phyloP scores from a whole-genome alignment of 2,329 filamentous ascomycete genomes.

The Ophiostoma piceae region DNA sequence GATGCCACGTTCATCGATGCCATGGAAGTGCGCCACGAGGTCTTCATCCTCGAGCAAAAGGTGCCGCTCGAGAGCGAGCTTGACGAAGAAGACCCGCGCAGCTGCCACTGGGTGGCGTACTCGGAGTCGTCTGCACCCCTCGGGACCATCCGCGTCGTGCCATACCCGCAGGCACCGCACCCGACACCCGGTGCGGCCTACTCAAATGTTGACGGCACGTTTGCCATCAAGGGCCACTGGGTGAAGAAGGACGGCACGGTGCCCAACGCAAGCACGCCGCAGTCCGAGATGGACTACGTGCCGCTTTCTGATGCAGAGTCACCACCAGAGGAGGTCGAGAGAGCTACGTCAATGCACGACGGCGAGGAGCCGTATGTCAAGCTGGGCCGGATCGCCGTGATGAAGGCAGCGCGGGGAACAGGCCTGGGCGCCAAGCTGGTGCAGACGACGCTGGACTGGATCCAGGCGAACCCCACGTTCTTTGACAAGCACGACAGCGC shows the following conservation, averaged over 20 bases:
- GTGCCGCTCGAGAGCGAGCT: constrained; percentile 64
- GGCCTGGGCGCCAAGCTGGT: constrained; percentile 63
- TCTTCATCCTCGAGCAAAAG: constrained; percentile 57
- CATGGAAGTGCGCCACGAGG: constrained; percentile 56
- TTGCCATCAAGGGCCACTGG: constrained; percentile 30
- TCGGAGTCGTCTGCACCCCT: constrained; percentile 46
- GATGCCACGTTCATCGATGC: constrained; percentile 57
- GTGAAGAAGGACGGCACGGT: constrained; percentile 29
- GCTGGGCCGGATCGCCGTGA: constrained; percentile 69
- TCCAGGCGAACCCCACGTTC: constrained; percentile 52
- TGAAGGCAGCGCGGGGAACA: constrained; percentile 58
- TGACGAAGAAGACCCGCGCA: constrained; percentile 72
- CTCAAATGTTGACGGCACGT: constrained; percentile 37
- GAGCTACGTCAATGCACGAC: constrained; percentile 50
- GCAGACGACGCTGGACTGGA: constrained; percentile 62
- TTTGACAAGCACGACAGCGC: constrained; percentile 47
- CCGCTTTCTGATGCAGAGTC: constrained; percentile 23
- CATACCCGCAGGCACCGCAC: constrained; percentile 69
- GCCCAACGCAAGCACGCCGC: constrained; percentile 22
- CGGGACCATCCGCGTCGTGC: constrained; percentile 73
- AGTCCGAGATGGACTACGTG: constrained; percentile 25
- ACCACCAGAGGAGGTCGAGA: constrained; percentile 35
- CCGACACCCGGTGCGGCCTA: constrained; percentile 48
- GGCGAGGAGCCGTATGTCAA: constrained; percentile 73
- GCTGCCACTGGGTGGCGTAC: constrained; percentile 87